Base-by-base conservation (phyloP, 2,329 filamentous ascomycete genomes). In the Thermochaetoides dissita region DNA sequence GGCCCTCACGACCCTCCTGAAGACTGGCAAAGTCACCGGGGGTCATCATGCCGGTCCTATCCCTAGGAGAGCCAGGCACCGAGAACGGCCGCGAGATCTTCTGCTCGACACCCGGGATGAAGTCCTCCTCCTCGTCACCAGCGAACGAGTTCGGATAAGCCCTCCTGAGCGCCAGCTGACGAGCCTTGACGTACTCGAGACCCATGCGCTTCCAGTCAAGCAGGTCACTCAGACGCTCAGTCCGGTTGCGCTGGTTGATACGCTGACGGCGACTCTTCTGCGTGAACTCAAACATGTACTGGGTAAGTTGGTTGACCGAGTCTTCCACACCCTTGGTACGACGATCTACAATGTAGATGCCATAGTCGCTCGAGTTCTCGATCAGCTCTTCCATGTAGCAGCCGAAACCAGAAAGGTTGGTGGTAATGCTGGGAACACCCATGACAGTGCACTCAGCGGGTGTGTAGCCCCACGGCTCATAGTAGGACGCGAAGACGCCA, bases 321-420 rank as follows among this genome's bases (percentile, higher is more conserved):
- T 96, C 91, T 57, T 98, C 91, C 1, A 98, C 82, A 29, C 88
- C 89, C 74, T 96, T 96, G 66, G 78, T 83, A 38, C 91, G 79
- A 43, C 91, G 84, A 60, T 98, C 91, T 37, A 98, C 88, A 61
- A 98, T 96, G 69, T 96, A 96, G 64, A 98, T 96, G 51, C 91
- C 91, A 58, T 98, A 96, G 63, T 98, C 91, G 50, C 83, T 84
- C 34, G 89, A 93, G 64, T 96, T 96, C 65, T 96, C 89, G 51
- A 98, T 96, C 52, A 96, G 67, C 64, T 96, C 91, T 63, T 98
- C 91, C 91, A 98, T 98, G 63, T 98, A 96, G 65, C 91, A 96
- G 39, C 91, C 91, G 57, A 98, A 98, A 12, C 91, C 91, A 6
- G 91, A 96, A 36, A 98, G 68, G 63, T 98, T 98, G 29, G 89